A percentile compares a stretch with the other conserved stretches of the same genome.
These are phyloP conservation scores for Mytilinidion resinicola DNA, from an alignment of 495 filamentous ascomycete genomes.

Conservation along the genomic window DNA sequence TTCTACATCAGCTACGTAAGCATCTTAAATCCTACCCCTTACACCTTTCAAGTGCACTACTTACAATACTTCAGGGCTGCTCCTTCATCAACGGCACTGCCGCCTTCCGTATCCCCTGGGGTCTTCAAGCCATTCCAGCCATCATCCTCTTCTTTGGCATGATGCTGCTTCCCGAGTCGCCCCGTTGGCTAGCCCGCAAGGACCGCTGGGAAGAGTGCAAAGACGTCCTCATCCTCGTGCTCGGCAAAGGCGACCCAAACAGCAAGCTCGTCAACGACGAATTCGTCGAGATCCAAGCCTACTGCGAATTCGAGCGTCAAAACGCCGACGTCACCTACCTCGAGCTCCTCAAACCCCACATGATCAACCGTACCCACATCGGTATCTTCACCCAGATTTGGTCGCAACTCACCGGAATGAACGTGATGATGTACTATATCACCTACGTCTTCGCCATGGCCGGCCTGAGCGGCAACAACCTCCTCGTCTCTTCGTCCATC, in stretches of 20 bases:
- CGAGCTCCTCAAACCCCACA: conserved; percentile 60
- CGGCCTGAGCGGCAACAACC: conserved; percentile 33
- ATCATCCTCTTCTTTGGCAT: conserved; percentile 56
- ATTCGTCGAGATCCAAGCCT: conserved; percentile 60
- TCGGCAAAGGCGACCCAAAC: conserved; percentile 57
- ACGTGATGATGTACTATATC: conserved; percentile 65
- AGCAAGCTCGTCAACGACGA: conserved; percentile 58
- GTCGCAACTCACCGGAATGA: conserved; percentile 81
- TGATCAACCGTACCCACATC: conserved; percentile 67
- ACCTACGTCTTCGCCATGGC: conserved; percentile 24
- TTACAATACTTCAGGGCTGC: conserved; percentile 55
- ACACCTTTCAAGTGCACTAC: too few relatives aligned
- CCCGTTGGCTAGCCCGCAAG: conserved; percentile 66
- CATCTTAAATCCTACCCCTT: not conserved
- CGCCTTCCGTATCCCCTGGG: conserved; percentile 69
- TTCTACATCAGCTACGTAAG: conserved; percentile 48
- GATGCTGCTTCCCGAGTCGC: conserved; percentile 62
- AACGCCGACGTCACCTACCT: conserved; percentile 57
- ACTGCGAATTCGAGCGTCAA: conserved; percentile 61
- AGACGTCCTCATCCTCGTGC: conserved; percentile 56
- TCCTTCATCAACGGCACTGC: conserved; percentile 53
- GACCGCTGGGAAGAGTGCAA: conserved; percentile 67
- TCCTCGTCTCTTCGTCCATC: conserved; percentile 60
- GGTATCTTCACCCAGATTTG: conserved; percentile 76
- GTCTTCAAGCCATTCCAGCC: conserved; percentile 64